A percentile compares a stretch with the other conserved stretches of the same genome.
Evolutionary conservation across 179 eudicot genomes (phyloP).

Genomic region (Vitellaria paradoxa): DNA sequence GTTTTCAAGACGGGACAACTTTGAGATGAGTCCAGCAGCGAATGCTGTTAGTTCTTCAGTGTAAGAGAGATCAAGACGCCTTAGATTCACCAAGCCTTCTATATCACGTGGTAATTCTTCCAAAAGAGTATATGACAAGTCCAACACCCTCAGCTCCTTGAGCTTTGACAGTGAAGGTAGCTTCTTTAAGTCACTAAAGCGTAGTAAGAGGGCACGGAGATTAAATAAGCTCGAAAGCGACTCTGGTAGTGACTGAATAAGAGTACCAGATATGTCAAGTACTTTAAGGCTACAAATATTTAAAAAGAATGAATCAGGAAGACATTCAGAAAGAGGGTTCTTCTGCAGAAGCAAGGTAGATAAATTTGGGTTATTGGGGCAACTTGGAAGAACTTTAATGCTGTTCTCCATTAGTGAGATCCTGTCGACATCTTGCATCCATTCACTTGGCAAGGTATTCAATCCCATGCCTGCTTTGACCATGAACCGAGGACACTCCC

Average conservation of each 20-base stretch:
- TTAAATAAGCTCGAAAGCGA: conserved; percentile 17
- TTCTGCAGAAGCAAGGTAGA: conserved; percentile 22
- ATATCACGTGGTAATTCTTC: conserved; percentile 14
- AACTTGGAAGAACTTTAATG: conserved; percentile 12
- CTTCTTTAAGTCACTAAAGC: conserved; percentile 9
- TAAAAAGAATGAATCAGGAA: conserved; percentile 18
- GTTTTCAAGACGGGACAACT: conserved; percentile 18
- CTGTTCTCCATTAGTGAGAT: conserved; percentile 42
- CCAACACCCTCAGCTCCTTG: conserved; percentile 24
- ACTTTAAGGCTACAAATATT: conserved; percentile 16
- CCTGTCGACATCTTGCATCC: conserved; percentile 37
- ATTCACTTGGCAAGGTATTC: conserved; percentile 27
- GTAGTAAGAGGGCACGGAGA: conserved; percentile 18
- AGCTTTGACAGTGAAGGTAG: conserved; percentile 20
- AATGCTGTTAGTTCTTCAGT: conserved; percentile 16
- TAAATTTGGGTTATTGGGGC: conserved; percentile 15
- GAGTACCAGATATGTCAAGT: conserved; percentile 21
- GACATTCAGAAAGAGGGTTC: conserved; percentile 10
- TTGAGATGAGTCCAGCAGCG: conserved; percentile 13
- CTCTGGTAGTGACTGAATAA: conserved; percentile 22
- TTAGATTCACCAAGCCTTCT: conserved; percentile 16
- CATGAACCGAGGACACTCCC: conserved; percentile 22
- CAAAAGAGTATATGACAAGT: conserved; percentile 13
- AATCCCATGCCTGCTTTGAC: conserved; percentile 31
- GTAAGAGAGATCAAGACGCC: conserved; percentile 20